Conservation (phyloP, 345 rosid species). For the Bruguiera sexangula region DNA sequence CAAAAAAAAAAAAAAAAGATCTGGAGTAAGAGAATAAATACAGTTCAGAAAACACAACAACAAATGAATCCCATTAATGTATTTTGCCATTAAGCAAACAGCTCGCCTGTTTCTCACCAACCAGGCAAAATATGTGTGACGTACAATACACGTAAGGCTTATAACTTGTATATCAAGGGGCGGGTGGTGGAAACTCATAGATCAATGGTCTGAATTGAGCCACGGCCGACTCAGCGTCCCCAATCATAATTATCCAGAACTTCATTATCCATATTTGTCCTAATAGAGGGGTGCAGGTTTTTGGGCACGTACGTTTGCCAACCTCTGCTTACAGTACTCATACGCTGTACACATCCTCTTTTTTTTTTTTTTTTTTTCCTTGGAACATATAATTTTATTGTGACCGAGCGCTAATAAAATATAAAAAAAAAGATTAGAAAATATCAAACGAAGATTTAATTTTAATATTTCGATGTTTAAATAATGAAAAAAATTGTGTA, state of each 20-base stretch:
- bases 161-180: conserved; percentile 6
- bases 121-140: conserved; percentile 27
- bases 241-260: not conserved
- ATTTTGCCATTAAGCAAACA: conserved; percentile 17
- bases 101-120: conserved; percentile 33
- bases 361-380: too few relatives aligned
- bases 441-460: too few relatives aligned
- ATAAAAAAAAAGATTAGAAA: too few relatives aligned
- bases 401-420: too few relatives aligned
- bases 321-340: not conserved
- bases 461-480: too few relatives aligned
- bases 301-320: conserved; percentile 2
- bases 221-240: conserved; percentile 1
- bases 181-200: conserved; percentile 12
- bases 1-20: not conserved
- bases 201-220: too few relatives aligned
- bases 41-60: too few relatives aligned
- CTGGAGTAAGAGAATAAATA: too few relatives aligned
- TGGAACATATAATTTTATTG: too few relatives aligned
- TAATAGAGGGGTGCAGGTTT: not conserved
- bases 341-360: not conserved
- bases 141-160: not conserved
- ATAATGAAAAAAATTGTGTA: too few relatives aligned
- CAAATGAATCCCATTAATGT: not conserved
- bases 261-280: not conserved